Percentiles rank a stretch among this genome's conserved stretches.
Conservation (phyloP, 2,329 filamentous ascomycete genomes). For the Fusarium kyushuense region DNA sequence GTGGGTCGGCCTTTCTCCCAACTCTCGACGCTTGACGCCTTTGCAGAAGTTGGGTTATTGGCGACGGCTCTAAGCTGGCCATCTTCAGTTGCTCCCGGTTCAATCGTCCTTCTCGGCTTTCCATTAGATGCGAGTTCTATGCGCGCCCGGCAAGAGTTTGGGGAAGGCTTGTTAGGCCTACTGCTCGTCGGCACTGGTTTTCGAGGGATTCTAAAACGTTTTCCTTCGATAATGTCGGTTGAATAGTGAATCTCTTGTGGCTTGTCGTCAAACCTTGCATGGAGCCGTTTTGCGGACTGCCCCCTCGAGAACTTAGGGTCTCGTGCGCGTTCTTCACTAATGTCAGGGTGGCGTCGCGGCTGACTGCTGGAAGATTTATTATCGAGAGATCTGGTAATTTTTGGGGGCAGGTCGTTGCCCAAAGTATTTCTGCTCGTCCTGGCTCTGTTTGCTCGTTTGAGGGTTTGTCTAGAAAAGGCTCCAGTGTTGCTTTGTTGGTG, state of each 20-base stretch:
- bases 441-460: constrained; percentile 27
- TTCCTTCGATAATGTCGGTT: constrained; percentile 4
- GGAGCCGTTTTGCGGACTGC: constrained; percentile 9
- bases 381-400: constrained; percentile 13
- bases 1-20: constrained; percentile 11
- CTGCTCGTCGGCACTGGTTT: constrained; percentile 18
- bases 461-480: constrained; percentile 55
- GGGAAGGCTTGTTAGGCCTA: background rate
- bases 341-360: constrained; percentile 7
- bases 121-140: constrained; percentile 32
- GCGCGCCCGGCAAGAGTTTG: constrained; percentile 4
- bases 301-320: constrained; percentile 5
- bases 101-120: background rate
- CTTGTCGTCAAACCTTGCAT: constrained; percentile 27
- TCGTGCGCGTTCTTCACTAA: constrained; percentile 11
- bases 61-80: constrained; percentile 1
- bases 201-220: constrained; percentile 7
- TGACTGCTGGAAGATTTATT: constrained; percentile 5
- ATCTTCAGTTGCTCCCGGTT: constrained; percentile 3
- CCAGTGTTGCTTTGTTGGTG: constrained; percentile 1
- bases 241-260: constrained; percentile 25
- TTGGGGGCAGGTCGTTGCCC: constrained; percentile 15
- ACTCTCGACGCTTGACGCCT: constrained; percentile 4
- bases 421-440: constrained; percentile 21
- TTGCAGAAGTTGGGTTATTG: constrained; percentile 7